Evolutionary conservation across 202 grass and related monocot genomes (phyloP).

Genomic region (Bolboschoenoplectus hybrid): DNA sequence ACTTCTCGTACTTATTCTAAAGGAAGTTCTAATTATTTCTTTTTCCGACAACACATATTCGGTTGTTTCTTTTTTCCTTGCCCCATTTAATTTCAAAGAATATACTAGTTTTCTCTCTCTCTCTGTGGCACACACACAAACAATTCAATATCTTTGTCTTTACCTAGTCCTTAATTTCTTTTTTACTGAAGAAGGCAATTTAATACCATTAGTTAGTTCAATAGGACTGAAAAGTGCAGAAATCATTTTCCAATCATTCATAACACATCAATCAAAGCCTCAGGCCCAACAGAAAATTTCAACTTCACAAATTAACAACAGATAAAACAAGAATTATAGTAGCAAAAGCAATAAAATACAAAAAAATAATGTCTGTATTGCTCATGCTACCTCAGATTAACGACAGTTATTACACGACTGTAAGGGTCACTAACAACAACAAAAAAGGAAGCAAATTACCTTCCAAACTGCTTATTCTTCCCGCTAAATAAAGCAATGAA

Average conservation of each 20-base stretch:
- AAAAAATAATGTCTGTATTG: background rate
- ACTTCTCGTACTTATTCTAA: background rate
- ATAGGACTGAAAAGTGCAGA: background rate
- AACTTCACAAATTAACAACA: background rate
- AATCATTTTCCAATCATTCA: background rate
- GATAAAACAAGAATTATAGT: background rate
- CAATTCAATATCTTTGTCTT: background rate
- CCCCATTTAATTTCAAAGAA: background rate
- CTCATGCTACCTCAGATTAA: background rate
- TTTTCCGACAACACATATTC: background rate
- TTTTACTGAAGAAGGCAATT: background rate
- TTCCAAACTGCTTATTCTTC: background rate
- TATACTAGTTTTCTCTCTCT: background rate
- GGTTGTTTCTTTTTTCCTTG: background rate
- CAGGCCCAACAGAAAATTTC: background rate
- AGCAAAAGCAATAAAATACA: background rate
- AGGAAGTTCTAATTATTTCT: background rate
- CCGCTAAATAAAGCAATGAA: slow-evolving; percentile 25
- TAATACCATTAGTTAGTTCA: background rate
- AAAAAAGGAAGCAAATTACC: slow-evolving; percentile 2
- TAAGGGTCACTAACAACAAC: background rate
- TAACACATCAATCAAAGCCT: background rate
- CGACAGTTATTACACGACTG: background rate
- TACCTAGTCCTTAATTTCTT: background rate
- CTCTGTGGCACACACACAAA: background rate